Percentiles rank a stretch among this genome's conserved stretches.
Evolutionary conservation across 2,329 filamentous ascomycete genomes (phyloP).

Genomic region (Teratosphaeria viscida): DNA sequence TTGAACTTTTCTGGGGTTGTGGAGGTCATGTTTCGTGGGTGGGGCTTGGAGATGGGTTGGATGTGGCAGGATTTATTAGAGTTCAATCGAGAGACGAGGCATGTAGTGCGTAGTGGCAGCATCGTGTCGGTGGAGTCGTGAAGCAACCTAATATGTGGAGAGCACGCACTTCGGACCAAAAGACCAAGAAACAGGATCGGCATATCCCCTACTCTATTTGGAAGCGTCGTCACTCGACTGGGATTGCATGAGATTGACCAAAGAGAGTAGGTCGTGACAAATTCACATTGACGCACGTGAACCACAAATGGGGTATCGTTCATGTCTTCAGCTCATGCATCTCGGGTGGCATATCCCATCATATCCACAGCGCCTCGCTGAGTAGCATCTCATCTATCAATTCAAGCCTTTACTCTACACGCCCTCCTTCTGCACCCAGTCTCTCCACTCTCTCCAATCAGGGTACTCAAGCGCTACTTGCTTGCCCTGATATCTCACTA

Average conservation of each 20-base stretch:
- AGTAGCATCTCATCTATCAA: neutral
- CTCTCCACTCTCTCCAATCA: slow-evolving; percentile 71
- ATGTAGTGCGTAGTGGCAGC: neutral
- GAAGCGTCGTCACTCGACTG: too few species aligned
- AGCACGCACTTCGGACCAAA: neutral
- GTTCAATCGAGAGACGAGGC: neutral
- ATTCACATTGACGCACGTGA: neutral
- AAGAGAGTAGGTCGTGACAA: too few species aligned
- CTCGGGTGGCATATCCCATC: neutral
- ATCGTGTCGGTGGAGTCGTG: neutral
- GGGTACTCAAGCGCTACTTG: slow-evolving; percentile 60
- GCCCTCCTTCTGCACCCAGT: slow-evolving; percentile 45
- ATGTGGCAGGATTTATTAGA: neutral
- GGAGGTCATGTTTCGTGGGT: neutral
- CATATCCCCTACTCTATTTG: too few species aligned
- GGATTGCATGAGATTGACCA: neutral
- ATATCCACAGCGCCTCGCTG: neutral
- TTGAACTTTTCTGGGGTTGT: slow-evolving; percentile 24
- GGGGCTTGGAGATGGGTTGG: neutral
- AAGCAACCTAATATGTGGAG: neutral
- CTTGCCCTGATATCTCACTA: slow-evolving; percentile 78
- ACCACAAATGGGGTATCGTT: neutral
- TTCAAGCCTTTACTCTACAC: neutral
- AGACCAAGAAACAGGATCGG: too few species aligned
- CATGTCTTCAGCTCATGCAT: neutral